Base-by-base conservation (phyloP, 371 early-diverging fungal genomes). In the Nosema bombycis region DNA sequence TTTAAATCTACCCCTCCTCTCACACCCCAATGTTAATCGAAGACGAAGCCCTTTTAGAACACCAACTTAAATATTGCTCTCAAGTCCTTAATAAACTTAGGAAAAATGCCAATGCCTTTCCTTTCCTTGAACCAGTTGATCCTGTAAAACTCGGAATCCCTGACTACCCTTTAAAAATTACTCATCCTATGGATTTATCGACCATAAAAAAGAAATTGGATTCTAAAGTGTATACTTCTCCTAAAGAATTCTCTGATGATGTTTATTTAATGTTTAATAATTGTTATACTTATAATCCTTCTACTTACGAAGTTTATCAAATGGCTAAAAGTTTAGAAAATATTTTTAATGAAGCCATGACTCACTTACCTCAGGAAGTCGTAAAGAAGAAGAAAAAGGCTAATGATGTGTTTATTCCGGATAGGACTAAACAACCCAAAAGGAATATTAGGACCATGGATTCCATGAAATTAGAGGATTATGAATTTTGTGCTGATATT, bases 151-250 rank as follows among this genome's bases (percentile, higher is more conserved):
- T 95, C 21, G 89, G 90, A 60, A 90, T 97, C 23, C 98, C 96
- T 1, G 94, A 93, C 80, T 99, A 99, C 84, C 91, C 90, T 26
- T 88, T 89, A 12, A 89, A 92, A 80, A 89, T 99, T 85, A 93
- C 92, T 82, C 80, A 88, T 32, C 99, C 99, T 0, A 98, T 99
- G 96, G 99, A 98, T 80, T 85, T 97, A 4, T 89, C 90, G 12
- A 98, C 98, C 0, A 90, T 95, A 23, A 92, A 92, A 75, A 86
- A 86, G 60, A 94, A 94, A 83, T 85, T 97, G 21, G 91, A 88
- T 55, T 60, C 64, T 0, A 86, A 87, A 29, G 84, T 83, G 65
- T 90, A 90, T 70, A 32, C 24, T 0, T 80, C 72, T 6, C 61
- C 85, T 10, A 82, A 84, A 0, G 89, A 89, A 6, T 90, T 95